phyloP scores from a whole-genome alignment of 768 basidiomycete species.

The Auriscalpium microsporum region DNA sequence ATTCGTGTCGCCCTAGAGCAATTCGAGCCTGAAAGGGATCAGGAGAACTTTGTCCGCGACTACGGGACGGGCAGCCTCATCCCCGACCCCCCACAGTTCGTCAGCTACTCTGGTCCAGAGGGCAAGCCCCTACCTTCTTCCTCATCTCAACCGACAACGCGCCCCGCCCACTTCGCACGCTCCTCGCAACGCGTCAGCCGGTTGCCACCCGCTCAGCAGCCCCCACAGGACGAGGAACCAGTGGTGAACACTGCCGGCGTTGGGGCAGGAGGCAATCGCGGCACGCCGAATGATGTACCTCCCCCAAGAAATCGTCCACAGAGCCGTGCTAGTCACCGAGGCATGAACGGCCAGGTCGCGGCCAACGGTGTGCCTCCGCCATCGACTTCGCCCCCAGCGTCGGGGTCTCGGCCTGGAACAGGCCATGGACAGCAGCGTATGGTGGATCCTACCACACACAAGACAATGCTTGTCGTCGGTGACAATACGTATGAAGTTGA shows the following conservation, averaged over 20 bases:
- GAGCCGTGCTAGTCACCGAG: conserved; percentile 16
- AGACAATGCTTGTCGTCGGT: conserved; percentile 67
- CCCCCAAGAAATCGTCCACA: conserved; percentile 26
- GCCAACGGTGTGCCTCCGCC: conserved; percentile 7
- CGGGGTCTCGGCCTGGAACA: neutral
- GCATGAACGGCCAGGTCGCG: conserved; percentile 4
- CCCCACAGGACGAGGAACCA: conserved; percentile 34
- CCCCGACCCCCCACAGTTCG: conserved; percentile 80
- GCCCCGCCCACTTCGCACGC: conserved; percentile 46
- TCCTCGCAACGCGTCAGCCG: conserved; percentile 27
- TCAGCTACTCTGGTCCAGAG: conserved; percentile 56
- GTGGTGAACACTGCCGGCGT: conserved; percentile 57
- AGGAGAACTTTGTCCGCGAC: conserved; percentile 81
- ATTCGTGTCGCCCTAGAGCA: conserved; percentile 81
- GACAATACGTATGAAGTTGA: conserved; percentile 60
- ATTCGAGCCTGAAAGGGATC: conserved; percentile 80
- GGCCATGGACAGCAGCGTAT: neutral
- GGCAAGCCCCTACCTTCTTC: conserved; percentile 57
- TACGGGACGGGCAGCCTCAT: conserved; percentile 86
- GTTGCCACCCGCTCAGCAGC: conserved; percentile 23
- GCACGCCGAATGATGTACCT: conserved; percentile 24
- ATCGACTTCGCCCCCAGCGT: conserved; percentile 4
- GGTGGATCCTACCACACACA: conserved; percentile 36
- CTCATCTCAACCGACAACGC: conserved; percentile 46
- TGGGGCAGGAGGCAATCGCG: conserved; percentile 51